These are phyloP conservation scores for Emergomyces orientalis DNA, from an alignment of 2,329 filamentous ascomycete species.

Conservation along the genomic window DNA sequence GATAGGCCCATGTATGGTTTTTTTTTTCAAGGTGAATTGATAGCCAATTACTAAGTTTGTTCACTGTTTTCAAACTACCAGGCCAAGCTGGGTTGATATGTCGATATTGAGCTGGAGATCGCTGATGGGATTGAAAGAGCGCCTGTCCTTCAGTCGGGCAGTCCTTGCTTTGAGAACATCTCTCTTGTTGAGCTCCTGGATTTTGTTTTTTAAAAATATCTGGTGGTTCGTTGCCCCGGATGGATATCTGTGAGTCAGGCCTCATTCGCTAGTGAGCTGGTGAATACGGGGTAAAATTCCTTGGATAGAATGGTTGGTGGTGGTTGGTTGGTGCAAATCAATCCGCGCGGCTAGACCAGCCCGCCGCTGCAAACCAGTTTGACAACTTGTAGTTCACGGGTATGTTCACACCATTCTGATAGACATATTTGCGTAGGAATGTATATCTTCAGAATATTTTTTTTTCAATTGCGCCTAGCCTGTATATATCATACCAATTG, in stretches of 20 bases:
- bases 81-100: neutral
- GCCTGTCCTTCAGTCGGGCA: neutral
- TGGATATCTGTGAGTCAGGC: too few relatives aligned
- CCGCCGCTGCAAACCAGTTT: too few relatives aligned
- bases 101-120: neutral
- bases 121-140: too few relatives aligned
- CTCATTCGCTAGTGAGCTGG: too few relatives aligned
- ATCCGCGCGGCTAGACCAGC: too few relatives aligned
- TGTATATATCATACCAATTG: too few relatives aligned
- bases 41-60: neutral
- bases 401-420: too few relatives aligned
- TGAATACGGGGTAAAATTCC: neutral
- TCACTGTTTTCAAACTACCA: neutral
- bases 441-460: too few relatives aligned
- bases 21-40: neutral
- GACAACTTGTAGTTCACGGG: too few relatives aligned
- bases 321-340: neutral
- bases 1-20: neutral
- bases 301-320: neutral
- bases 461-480: too few relatives aligned
- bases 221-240: neutral
- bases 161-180: neutral
- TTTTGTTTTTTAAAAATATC: neutral
- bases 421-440: too few relatives aligned
- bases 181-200: too few relatives aligned